These are phyloP conservation scores for Geranomyces variabilis DNA, from an alignment of 192 early-diverging fungal species.

Conservation along the genomic window DNA sequence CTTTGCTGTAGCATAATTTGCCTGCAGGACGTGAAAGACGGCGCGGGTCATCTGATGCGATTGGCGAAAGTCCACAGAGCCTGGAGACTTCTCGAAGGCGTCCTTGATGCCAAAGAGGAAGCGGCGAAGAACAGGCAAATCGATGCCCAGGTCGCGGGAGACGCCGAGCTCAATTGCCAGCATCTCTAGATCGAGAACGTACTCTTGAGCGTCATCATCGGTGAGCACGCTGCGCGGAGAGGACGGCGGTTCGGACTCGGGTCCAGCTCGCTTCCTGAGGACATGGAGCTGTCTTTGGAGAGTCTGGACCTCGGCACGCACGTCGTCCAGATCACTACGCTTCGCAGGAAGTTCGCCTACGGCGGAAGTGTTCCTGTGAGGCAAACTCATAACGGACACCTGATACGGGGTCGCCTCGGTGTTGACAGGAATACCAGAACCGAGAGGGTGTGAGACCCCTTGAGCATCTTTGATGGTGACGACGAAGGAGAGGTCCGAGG, in stretches of 20 bases:
- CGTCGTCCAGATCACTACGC: slow-evolving; percentile 14
- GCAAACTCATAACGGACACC: too few species aligned
- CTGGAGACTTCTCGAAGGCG: slow-evolving; percentile 29
- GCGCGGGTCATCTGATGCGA: slow-evolving; percentile 11
- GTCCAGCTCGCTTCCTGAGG: slow-evolving; percentile 15
- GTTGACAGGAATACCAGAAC: too few species aligned
- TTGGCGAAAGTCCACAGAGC: slow-evolving; percentile 17
- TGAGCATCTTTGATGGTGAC: too few species aligned
- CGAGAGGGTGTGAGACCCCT: too few species aligned
- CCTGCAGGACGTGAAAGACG: slow-evolving; percentile 15
- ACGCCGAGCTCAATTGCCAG: slow-evolving; percentile 16
- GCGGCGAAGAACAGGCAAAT: slow-evolving; percentile 17
- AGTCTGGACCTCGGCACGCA: slow-evolving; percentile 22
- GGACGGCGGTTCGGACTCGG: neutral
- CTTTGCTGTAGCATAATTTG: neutral
- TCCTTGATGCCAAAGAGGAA: slow-evolving; percentile 36
- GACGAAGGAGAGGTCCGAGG: too few species aligned
- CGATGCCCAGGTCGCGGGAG: slow-evolving; percentile 9
- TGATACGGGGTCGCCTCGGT: too few species aligned
- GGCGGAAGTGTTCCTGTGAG: too few species aligned
- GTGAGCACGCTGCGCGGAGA: neutral
- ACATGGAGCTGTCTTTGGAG: slow-evolving; percentile 20
- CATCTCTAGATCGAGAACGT: slow-evolving; percentile 14
- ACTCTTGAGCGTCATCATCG: neutral
- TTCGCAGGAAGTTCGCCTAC: too few species aligned